A percentile compares a stretch with the other conserved stretches of the same genome.
These are phyloP conservation scores for Xylaria polymorpha DNA, from an alignment of 2,329 filamentous ascomycete species.

Conservation along the genomic window DNA sequence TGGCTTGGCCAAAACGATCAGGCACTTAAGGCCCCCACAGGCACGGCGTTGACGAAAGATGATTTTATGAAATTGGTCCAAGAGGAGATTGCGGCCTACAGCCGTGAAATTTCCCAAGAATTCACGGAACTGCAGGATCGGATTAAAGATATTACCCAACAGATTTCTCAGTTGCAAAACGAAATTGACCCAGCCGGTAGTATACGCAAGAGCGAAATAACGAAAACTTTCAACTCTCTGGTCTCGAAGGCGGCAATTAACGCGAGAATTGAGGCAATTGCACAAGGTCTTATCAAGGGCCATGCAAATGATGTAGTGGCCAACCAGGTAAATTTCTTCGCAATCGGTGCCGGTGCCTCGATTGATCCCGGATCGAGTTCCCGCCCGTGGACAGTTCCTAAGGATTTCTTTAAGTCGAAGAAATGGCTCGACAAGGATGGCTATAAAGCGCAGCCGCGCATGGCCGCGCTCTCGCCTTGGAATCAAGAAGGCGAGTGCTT, in stretches of 20 bases:
- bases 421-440: slow-evolving; percentile 46
- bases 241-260: slow-evolving; percentile 59
- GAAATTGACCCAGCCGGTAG: slow-evolving; percentile 42
- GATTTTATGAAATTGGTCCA: slow-evolving; percentile 49
- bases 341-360: slow-evolving; percentile 70
- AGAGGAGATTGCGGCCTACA: slow-evolving; percentile 49
- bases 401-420: slow-evolving; percentile 43
- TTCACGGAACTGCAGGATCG: slow-evolving; percentile 36
- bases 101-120: slow-evolving; percentile 42
- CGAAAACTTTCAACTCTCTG: slow-evolving; percentile 54
- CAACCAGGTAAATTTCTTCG: slow-evolving; percentile 79
- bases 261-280: slow-evolving; percentile 60
- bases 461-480: slow-evolving; percentile 75
- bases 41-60: slow-evolving; percentile 48
- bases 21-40: slow-evolving; percentile 53
- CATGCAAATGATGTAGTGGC: slow-evolving; percentile 59
- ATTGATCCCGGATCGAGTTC: slow-evolving; percentile 72
- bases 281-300: slow-evolving; percentile 59
- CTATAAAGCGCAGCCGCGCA: slow-evolving; percentile 53
- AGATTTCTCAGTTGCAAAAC: slow-evolving; percentile 49
- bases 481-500: slow-evolving; percentile 87
- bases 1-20: slow-evolving; percentile 65
- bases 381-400: slow-evolving; percentile 60
- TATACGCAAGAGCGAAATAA: slow-evolving; percentile 57
- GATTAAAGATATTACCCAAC: slow-evolving; percentile 40